Evolutionary conservation across 78 protist genomes (phyloP).

Genomic region (Speleostelium caveatum): DNA sequence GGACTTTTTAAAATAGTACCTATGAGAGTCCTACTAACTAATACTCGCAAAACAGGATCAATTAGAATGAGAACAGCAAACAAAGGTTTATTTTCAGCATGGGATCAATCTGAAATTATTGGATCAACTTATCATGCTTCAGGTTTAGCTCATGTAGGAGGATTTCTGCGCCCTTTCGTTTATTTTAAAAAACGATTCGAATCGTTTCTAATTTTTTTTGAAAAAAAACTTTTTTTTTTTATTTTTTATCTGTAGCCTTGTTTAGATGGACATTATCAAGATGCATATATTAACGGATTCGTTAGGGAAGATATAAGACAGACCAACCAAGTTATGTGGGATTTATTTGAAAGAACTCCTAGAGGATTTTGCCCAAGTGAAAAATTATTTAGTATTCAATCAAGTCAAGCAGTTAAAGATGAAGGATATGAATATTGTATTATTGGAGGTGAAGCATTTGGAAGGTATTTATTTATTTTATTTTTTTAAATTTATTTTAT

Average conservation of each 20-base stretch:
- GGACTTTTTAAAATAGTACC: no score
- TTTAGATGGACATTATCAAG: conserved; percentile 16
- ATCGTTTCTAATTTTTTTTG: background rate
- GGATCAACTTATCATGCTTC: conserved; percentile 70
- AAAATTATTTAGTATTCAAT: conserved; percentile 69
- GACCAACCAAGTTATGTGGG: conserved; percentile 40
- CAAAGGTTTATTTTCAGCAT: conserved; percentile 33
- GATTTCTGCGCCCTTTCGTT: background rate
- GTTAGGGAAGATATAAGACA: conserved; percentile 70
- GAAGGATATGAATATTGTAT: conserved; percentile 79
- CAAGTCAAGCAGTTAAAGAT: conserved; percentile 22
- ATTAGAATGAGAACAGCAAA: conserved; percentile 67
- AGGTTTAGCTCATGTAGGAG: conserved; percentile 40
- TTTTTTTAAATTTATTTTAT: background rate
- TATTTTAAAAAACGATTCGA: background rate
- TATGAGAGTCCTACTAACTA: no score
- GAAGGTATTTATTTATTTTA: background rate
- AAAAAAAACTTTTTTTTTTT: background rate
- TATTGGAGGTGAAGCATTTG: conserved; percentile 74
- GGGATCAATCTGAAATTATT: conserved; percentile 78
- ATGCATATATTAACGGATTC: conserved; percentile 70
- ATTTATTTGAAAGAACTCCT: conserved; percentile 56
- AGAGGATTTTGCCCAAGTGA: conserved; percentile 78
- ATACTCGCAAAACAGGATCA: no score
- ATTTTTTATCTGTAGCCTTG: conserved; percentile 27